Evolutionary conservation across 768 basidiomycete genomes (phyloP), one percentile per base, ranked within the genome.

Genomic region (Russula sp.): DNA sequence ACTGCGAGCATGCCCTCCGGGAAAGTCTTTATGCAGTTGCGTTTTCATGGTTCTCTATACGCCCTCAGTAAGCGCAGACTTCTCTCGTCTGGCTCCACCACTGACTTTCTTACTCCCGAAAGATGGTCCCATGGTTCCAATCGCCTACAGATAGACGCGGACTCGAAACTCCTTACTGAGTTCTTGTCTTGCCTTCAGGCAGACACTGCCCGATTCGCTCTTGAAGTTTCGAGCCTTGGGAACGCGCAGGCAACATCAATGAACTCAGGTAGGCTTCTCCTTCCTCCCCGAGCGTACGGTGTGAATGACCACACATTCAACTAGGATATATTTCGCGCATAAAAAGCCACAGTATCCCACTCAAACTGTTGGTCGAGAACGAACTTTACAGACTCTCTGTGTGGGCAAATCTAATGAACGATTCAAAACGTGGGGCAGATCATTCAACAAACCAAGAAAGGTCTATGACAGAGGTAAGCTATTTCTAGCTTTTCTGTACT

Each of bases 51-150:
- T 99, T 98, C 74, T 77, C 87, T n/a, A 82, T 87, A 51, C 82
- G 88, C n/a, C 88, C 94, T 9, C 93, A 93, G 95, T 97, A 72
- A 73, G 91, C 69, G 9, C 14, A 39, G 16, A 35, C 39, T 47
- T 41, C 4, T 36, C 42, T 55, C 46, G n/a, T 25, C 10, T 7
- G 18, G 5, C 36, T 29, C 16, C 3, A 35, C 25, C 8, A 47
- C 3, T 32, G 7, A n/a, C 51, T 35, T 47, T 20, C 63, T 53
- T 18, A 49, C 11, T 32, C 11, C 11, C 34, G 16, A 1, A 68
- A 98, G 95, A 68, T 98, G 96, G 95, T 88, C 95, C 5, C 97
- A 86, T 71, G 97, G 96, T n/a, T 89, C 91, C 29, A 92, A 92
- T 72, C 86, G 93, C 2, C 84, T 93, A 6, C 94, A 98, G 74